phyloP scores from a whole-genome alignment of 1,139 yeast genomes.

The Diutina sp. region DNA sequence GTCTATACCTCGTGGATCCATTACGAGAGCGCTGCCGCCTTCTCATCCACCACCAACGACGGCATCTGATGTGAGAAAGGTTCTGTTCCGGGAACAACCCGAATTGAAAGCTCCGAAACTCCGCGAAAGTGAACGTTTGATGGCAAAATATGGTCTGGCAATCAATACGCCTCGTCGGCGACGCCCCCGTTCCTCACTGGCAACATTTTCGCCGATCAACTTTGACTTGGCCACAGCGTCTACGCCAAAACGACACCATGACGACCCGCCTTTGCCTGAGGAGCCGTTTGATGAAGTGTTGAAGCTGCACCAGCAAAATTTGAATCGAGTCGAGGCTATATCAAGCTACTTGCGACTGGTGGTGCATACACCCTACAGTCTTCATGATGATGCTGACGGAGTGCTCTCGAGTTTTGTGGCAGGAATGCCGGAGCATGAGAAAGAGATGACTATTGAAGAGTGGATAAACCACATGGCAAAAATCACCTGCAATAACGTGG shows the following conservation, averaged over 20 bases:
- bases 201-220: background rate
- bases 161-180: background rate
- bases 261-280: background rate
- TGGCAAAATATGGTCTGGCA: background rate
- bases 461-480: constrained; percentile 51
- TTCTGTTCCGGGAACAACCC: background rate
- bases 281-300: background rate
- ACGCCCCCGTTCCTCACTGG: background rate
- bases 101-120: background rate
- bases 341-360: background rate
- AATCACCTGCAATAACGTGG: constrained; percentile 21
- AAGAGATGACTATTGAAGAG: constrained; percentile 54
- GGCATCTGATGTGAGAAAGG: background rate
- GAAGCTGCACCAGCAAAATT: background rate
- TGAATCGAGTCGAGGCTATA: background rate
- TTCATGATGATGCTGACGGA: constrained; percentile 51
- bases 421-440: constrained; percentile 58
- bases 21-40: background rate
- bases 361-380: constrained; percentile 10
- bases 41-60: background rate
- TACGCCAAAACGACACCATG: background rate
- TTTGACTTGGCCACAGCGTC: background rate
- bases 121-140: background rate
- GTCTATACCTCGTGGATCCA: background rate
- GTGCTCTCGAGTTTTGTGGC: constrained; percentile 48